These are phyloP conservation scores for Corymbia citriodora DNA, from an alignment of 441 rosid species.

Conservation along the genomic window DNA sequence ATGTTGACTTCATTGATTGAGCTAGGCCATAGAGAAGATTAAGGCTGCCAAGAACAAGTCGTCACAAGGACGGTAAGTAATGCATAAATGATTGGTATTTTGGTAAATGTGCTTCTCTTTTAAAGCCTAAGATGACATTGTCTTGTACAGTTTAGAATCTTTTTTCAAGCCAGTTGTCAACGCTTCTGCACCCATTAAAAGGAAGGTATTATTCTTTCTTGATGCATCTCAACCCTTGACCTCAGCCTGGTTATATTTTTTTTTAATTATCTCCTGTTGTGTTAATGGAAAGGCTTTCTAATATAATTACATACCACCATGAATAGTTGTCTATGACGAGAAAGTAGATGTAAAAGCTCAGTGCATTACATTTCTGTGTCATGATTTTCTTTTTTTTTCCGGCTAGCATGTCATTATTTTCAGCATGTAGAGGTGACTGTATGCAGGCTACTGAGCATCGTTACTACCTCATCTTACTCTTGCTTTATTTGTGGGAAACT, in stretches of 20 bases:
- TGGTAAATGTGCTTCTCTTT: neutral
- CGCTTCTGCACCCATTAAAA: conserved; percentile 54
- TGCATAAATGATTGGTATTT: neutral
- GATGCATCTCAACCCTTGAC: neutral
- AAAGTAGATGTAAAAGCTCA: neutral
- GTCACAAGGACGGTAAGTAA: conserved; percentile 83
- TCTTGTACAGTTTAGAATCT: conserved; percentile 62
- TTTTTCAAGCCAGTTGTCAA: conserved; percentile 79
- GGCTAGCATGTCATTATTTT: neutral
- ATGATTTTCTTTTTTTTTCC: neutral
- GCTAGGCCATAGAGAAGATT: conserved; percentile 87
- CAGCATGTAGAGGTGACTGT: neutral
- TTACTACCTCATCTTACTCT: neutral
- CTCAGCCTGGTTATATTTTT: neutral
- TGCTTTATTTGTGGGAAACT: neutral
- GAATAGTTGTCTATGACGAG: neutral
- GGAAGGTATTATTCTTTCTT: conserved; percentile 51
- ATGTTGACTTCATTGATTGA: neutral
- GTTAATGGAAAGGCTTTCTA: neutral
- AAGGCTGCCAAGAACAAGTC: conserved; percentile 93
- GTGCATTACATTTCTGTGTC: neutral
- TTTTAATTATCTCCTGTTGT: too few relatives aligned
- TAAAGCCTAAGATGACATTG: neutral
- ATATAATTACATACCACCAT: neutral
- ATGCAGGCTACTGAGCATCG: neutral